These are phyloP conservation scores for Fusarium ramigenum DNA, from an alignment of 2,329 filamentous ascomycete genomes.

Conservation along the genomic window DNA sequence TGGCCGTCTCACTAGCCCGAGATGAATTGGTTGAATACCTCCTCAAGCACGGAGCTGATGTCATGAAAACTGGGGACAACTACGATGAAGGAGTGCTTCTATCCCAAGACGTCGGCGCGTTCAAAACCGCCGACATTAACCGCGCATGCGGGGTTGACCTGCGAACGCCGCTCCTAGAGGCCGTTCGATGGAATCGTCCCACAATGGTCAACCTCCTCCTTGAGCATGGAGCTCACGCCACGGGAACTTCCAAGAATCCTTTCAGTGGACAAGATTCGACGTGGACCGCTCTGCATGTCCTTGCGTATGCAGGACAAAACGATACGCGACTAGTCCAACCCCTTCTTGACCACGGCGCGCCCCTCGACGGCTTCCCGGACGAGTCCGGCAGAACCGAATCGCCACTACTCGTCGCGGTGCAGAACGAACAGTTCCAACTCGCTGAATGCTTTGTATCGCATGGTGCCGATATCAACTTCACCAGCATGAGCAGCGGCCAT, in stretches of 20 bases:
- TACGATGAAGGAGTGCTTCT: neutral
- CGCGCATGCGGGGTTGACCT: neutral
- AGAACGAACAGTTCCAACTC: neutral
- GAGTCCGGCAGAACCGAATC: neutral
- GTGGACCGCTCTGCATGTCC: neutral
- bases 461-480: neutral
- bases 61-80: neutral
- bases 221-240: neutral
- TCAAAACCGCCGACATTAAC: neutral
- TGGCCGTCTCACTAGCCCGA: neutral
- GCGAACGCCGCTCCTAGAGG: neutral
- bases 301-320: neutral
- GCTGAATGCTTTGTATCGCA: neutral
- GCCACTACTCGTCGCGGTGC: neutral
- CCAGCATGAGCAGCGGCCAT: neutral
- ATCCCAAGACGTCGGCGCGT: neutral
- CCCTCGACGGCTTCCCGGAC: neutral
- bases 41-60: neutral
- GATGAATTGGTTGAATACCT: neutral
- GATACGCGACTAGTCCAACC: neutral
- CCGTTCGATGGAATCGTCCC: neutral
- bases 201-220: neutral
- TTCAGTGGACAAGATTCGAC: neutral
- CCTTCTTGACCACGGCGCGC: neutral
- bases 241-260: fast-evolving